Conservation (phyloP, 306 rosid genomes). For the Sicyos edulis region DNA sequence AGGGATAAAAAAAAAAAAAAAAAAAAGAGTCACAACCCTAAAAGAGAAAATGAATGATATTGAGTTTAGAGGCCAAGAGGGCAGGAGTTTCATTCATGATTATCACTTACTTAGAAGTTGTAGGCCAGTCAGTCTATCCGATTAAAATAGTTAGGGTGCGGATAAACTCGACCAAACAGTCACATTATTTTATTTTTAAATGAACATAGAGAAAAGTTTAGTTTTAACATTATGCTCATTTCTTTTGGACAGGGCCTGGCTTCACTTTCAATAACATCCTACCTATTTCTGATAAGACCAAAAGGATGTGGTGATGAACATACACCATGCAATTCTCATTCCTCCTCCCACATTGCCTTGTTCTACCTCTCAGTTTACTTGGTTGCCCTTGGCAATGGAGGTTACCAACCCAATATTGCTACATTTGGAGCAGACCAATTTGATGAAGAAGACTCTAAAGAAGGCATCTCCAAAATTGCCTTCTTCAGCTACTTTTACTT, state of each 20-base stretch:
- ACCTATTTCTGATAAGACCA: constrained; percentile 51
- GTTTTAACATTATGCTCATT: background rate
- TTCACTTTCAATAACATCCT: constrained; percentile 47
- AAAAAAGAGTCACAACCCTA: no score
- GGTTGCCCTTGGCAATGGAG: constrained; percentile 75
- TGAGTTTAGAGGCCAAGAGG: no score
- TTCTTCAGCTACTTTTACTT: constrained; percentile 82
- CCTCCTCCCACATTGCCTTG: constrained; percentile 27
- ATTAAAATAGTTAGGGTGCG: no score
- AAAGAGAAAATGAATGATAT: no score
- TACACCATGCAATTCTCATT: constrained; percentile 43
- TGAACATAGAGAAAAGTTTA: no score
- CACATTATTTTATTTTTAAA: no score
- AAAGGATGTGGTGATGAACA: constrained; percentile 57
- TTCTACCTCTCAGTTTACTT: constrained; percentile 60
- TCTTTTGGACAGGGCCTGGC: constrained; percentile 50
- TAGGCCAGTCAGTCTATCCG: no score
- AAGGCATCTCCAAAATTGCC: constrained; percentile 53
- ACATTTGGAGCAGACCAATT: constrained; percentile 88
- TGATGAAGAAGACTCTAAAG: constrained; percentile 58
- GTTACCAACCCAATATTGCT: constrained; percentile 73
- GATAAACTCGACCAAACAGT: no score
- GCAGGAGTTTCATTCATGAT: no score
- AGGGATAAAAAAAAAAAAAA: no score
- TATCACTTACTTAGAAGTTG: no score